Evolutionary conservation across 1,139 yeast species (phyloP).

Genomic region (Lodderomyces jiufengensis): DNA sequence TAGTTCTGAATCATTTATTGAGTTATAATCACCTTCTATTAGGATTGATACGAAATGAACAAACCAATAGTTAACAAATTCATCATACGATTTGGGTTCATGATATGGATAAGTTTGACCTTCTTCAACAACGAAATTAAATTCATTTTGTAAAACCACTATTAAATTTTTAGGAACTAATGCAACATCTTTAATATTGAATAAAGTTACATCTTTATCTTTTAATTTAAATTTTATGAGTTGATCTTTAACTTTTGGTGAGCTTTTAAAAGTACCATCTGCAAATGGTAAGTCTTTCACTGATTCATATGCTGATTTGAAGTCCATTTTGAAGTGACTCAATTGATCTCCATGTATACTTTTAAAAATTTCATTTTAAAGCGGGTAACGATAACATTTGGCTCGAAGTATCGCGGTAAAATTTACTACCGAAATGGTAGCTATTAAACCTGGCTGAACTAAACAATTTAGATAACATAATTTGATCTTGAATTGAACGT

Average conservation of each 20-base stretch:
- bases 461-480: too few species aligned
- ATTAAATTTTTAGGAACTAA: conserved; percentile 36
- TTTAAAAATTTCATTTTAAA: too few species aligned
- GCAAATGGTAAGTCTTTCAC: conserved; percentile 35
- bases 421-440: too few species aligned
- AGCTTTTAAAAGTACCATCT: conserved; percentile 20
- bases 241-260: conserved; percentile 23
- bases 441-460: too few species aligned
- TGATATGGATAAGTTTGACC: conserved; percentile 52
- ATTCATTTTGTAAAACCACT: conserved; percentile 31
- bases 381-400: too few species aligned
- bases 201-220: conserved; percentile 28
- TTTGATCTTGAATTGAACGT: too few species aligned
- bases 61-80: conserved; percentile 43
- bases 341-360: too few species aligned
- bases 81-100: conserved; percentile 21
- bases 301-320: conserved; percentile 7
- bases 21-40: conserved; percentile 33
- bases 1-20: conserved; percentile 14
- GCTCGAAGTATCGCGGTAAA: too few species aligned
- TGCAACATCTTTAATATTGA: conserved; percentile 26
- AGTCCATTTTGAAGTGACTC: too few species aligned
- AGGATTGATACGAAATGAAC: conserved; percentile 44
- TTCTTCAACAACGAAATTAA: conserved; percentile 46
- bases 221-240: conserved; percentile 26